These are phyloP conservation scores for Magnolia sinica DNA, from an alignment of 164 flowering plant species.

Conservation along the genomic window DNA sequence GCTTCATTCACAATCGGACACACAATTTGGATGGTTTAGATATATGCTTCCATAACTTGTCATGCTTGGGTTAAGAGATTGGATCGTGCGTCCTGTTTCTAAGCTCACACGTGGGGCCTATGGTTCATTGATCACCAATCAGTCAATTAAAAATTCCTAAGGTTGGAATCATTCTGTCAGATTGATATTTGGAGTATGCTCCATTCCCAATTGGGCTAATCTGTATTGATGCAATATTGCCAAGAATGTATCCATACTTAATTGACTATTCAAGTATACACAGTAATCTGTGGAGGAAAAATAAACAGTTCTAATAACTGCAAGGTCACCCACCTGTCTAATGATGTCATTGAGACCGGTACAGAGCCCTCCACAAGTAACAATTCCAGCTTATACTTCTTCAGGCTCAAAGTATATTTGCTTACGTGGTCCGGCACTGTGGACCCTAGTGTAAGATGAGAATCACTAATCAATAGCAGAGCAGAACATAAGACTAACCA, in stretches of 20 bases:
- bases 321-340: conserved; percentile 52
- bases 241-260: not conserved
- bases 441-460: conserved; percentile 51
- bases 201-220: too few species aligned
- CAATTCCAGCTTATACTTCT: conserved; percentile 86
- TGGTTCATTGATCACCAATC: too few species aligned
- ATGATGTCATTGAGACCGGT: conserved; percentile 96
- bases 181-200: too few species aligned
- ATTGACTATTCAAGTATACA: not conserved
- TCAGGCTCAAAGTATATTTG: conserved; percentile 80
- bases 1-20: too few species aligned
- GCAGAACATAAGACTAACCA: not conserved
- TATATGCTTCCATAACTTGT: too few species aligned
- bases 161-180: too few species aligned
- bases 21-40: too few species aligned
- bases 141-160: too few species aligned
- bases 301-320: not conserved
- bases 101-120: too few species aligned
- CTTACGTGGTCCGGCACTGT: conserved; percentile 95
- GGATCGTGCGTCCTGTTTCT: too few species aligned
- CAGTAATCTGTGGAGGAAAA: not conserved
- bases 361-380: conserved; percentile 94
- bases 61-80: too few species aligned
- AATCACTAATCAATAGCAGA: not conserved
- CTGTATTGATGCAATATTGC: not conserved